A percentile compares a stretch with the other conserved stretches of the same genome.
phyloP scores from a whole-genome alignment of 768 basidiomycete genomes.

The Lactarius pseudohatsudake region DNA sequence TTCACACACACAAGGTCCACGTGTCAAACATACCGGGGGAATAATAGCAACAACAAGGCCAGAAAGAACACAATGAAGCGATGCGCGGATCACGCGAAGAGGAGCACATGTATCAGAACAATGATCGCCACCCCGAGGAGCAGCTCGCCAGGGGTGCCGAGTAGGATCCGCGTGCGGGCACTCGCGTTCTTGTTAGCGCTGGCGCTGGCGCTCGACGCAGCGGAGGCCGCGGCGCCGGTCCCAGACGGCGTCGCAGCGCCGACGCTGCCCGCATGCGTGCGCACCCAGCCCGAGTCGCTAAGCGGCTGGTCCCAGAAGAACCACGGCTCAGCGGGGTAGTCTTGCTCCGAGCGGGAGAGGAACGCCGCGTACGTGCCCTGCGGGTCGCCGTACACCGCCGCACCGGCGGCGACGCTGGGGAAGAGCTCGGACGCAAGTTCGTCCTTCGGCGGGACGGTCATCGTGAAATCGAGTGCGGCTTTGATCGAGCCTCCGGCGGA shows the following conservation, averaged over 20 bases:
- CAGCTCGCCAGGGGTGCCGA: background rate
- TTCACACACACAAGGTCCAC: background rate
- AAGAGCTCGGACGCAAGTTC: conserved; percentile 29
- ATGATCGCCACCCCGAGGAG: background rate
- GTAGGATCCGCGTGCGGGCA: background rate
- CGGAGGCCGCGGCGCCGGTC: background rate
- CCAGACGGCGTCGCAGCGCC: background rate
- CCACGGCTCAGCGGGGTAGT: conserved; percentile 19
- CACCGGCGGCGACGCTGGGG: conserved; percentile 32
- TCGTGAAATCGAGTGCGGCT: conserved; percentile 36
- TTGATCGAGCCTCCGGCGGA: conserved; percentile 33
- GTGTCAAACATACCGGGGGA: background rate
- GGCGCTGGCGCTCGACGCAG: background rate
- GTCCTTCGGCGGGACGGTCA: conserved; percentile 31
- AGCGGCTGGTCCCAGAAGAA: conserved; percentile 30
- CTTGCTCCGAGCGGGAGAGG: conserved; percentile 22
- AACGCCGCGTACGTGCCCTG: conserved; percentile 33
- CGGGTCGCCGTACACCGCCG: conserved; percentile 37
- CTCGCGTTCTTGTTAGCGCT: background rate
- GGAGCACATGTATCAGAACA: background rate
- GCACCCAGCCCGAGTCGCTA: conserved; percentile 12
- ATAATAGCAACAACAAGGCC: background rate
- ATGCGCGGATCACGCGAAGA: conserved; percentile 1
- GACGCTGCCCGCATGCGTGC: background rate
- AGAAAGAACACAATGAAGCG: background rate